Base-by-base conservation (phyloP, 169 alveolate species). In the Ichthyophthirius multifiliis region DNA sequence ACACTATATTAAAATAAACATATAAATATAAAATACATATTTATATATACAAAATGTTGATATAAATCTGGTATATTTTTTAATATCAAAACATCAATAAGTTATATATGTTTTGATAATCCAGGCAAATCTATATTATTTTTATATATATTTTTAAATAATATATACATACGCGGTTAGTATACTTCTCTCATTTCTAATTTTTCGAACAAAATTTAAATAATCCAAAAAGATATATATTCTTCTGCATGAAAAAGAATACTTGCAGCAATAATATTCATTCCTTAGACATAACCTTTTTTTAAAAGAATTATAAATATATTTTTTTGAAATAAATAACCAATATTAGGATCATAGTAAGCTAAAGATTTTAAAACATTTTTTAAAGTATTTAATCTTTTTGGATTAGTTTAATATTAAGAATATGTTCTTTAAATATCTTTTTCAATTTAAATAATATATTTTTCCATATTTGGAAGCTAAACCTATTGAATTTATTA, bases 201-300 rank as follows among this genome's bases (percentile, higher is more conserved):
- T 7, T 37, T 39, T 67, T 67, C 77, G 45, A 67, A 67, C 0
- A 67, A 15, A 5, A 67, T n/a, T 5, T 35, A 23, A 37, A 67
- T 67, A n/a, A 67, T 35, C 77, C 77, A 67, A 67, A 67, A 67
- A 18, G 77, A 35, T n/a, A 67, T 13, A 37, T 67, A 67, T 16
- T 67, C 77, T 67, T 67, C 77, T 16, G 77, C 77, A 37, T 67
- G 77, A 35, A 37, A 67, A 16, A 37, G 16, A 13, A 67, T 18
- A 5, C 43, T 39, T 16, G 63, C 77, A 6, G 43, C 48, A 13
- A 67, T 67, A 27, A 67, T 34, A 67, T 67, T 67, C 77, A 67
- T 67, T 4, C 77, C 77, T 20, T 67, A 20, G 3, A 67, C 77
- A 39, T 67, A 67, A 1, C 77, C 77, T 67, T 3, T 37, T 15